Evolutionary conservation across 306 rosid genomes (phyloP).

Genomic region (Ormosia emarginata): DNA sequence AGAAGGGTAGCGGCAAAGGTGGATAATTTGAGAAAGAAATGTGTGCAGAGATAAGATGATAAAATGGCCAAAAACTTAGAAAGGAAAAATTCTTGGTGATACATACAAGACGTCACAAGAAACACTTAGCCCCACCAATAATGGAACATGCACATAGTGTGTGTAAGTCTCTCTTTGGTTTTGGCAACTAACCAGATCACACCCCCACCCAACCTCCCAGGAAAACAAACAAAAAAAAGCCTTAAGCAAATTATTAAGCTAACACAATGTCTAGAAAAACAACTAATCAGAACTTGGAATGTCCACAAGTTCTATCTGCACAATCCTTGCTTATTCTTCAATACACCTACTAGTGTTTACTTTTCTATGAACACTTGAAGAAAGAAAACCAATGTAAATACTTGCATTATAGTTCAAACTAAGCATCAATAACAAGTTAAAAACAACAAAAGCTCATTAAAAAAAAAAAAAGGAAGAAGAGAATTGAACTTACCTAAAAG

Average conservation of each 20-base stretch:
- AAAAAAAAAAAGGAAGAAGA: background rate
- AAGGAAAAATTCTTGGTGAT: background rate
- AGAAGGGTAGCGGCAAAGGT: background rate
- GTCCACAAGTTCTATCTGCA: background rate
- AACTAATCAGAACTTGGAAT: background rate
- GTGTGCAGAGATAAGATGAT: background rate
- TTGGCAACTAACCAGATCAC: background rate
- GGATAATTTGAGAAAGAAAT: background rate
- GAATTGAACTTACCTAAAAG: slow-evolving; percentile 58
- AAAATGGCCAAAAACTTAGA: background rate
- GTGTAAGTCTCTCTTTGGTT: background rate
- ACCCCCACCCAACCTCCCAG: background rate
- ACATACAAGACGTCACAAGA: background rate
- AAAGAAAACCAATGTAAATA: slow-evolving; percentile 10
- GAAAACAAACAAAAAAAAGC: background rate
- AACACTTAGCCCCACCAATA: background rate
- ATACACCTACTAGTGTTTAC: background rate
- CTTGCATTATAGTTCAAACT: background rate
- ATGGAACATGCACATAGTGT: background rate
- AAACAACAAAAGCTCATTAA: background rate
- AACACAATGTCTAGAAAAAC: background rate
- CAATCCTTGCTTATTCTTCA: background rate
- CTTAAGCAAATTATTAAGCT: background rate
- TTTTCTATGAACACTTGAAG: background rate
- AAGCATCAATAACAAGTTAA: background rate